These are phyloP conservation scores for Paramecium octaurelia DNA, from an alignment of 73 alveolate genomes.

Conservation along the genomic window DNA sequence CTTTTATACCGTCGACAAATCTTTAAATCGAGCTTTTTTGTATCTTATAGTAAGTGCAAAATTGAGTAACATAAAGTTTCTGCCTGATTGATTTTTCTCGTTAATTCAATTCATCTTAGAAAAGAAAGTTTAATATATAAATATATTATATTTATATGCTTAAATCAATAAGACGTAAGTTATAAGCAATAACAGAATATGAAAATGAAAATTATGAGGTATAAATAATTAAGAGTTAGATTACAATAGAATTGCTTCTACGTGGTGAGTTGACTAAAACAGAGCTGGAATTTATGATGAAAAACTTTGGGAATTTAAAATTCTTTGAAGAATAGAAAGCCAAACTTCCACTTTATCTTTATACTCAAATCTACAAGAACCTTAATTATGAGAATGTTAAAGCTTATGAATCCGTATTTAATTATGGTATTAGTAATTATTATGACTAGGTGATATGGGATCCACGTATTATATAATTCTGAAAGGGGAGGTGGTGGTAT, in stretches of 20 bases:
- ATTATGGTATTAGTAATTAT: constrained; percentile 14
- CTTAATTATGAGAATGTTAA: not conserved
- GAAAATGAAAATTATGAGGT: not conserved
- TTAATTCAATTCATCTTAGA: not conserved
- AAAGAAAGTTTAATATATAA: not conserved
- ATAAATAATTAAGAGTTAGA: not conserved
- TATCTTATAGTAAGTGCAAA: not conserved
- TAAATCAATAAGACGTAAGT: not conserved
- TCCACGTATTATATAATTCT: constrained; percentile 33
- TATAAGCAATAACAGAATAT: not conserved
- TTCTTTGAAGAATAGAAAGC: constrained; percentile 36
- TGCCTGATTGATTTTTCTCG: not conserved
- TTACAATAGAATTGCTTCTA: not conserved
- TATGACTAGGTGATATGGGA: constrained; percentile 48
- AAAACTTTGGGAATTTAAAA: constrained; percentile 41
- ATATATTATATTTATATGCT: not conserved
- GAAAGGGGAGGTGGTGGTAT: constrained; percentile 33
- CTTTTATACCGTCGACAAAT: not conserved
- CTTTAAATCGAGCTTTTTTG: not conserved
- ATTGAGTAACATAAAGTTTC: no score
- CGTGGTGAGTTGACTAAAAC: not conserved
- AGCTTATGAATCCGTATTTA: constrained; percentile 17
- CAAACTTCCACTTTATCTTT: constrained; percentile 37
- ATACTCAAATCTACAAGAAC: not conserved
- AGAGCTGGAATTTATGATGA: constrained; percentile 31